Conservation (phyloP, 1,284 basidiomycete genomes). For the Thecaphora frezii region DNA sequence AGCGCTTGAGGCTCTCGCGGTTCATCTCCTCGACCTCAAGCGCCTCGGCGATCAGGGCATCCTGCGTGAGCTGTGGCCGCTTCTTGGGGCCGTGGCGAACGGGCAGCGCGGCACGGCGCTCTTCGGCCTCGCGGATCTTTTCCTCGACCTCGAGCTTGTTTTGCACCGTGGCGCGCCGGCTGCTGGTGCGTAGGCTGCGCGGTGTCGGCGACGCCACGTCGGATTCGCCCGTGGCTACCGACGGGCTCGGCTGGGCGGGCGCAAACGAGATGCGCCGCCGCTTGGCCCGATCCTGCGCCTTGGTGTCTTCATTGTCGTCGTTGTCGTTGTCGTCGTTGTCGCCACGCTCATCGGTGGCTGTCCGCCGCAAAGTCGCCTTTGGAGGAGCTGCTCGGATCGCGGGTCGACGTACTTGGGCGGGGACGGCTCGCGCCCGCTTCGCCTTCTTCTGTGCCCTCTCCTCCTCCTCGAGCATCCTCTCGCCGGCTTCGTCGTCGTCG, state of each 20-base stretch:
- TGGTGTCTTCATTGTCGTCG: not conserved
- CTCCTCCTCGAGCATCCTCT: conserved; percentile 38
- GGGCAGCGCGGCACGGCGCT: conserved; percentile 64
- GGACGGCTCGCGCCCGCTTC: conserved; percentile 6
- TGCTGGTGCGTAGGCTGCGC: conserved; percentile 7
- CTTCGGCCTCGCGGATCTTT: conserved; percentile 65
- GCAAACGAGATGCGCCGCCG: conserved; percentile 28
- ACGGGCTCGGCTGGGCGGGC: conserved; percentile 8
- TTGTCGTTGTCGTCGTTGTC: not conserved
- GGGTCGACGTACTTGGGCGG: not conserved
- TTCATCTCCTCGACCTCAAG: conserved; percentile 83
- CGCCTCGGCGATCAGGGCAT: conserved; percentile 75
- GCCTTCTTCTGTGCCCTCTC: conserved; percentile 36
- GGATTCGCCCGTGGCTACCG: too few relatives aligned
- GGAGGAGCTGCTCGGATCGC: not conserved
- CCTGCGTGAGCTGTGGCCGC: conserved; percentile 67
- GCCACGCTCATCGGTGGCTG: conserved; percentile 1
- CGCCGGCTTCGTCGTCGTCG: conserved; percentile 33
- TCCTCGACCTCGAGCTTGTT: conserved; percentile 45
- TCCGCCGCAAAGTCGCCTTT: too few relatives aligned
- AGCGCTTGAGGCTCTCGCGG: conserved; percentile 73
- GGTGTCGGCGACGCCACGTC: not conserved
- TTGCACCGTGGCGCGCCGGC: conserved; percentile 43
- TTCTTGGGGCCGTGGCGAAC: conserved; percentile 18
- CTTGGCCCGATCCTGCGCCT: conserved; percentile 2